Evolutionary conservation across 495 filamentous ascomycete species (phyloP), one percentile per base, ranked within the genome.

Genomic region (Evernia prunastri): DNA sequence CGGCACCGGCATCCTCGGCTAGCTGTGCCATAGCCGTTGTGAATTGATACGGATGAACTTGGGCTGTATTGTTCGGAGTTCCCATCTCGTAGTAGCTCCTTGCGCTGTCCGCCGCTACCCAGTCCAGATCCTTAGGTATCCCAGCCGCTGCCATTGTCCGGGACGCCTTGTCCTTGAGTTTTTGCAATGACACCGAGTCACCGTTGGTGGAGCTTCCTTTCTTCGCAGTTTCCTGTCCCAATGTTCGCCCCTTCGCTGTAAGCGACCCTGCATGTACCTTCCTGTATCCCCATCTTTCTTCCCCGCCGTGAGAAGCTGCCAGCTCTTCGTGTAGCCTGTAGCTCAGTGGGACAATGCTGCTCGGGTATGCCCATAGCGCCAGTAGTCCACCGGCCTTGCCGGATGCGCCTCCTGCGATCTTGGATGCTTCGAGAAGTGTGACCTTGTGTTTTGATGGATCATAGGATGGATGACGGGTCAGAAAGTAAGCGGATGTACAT

Each of bases 361-460:
- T 81, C 1, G 94, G 94, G 70, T 97, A 96, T 15, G 94, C 94
- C 94, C 94, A 98, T 47, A 92, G 80, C 1, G 87, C 94, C 23
- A 98, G 79, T 17, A 98, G 81, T 2, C 94, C 94, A 7, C 94
- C 94, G 2, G 94, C 94, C 78, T 98, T 98, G 11, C 94, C 94
- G 31, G 91, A 96, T 47, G 94, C 94, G 31, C 89, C 93, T 15
- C 92, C 88, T 20, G 94, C 94, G 66, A 97, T 90, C 47, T 88
- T 82, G 18, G 86, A 86, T 1, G 94, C 92, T 80, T 98, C 94
- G 65, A 98, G 80, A 39, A 98, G 84, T 17, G 89, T 96, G 66
- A 98, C 85, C 59, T 78, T 87, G 72, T 96, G 89, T 40, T 84
- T 81, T 9, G 80, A 72, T 29, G 89, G 84, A 72, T 94, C 81